phyloP scores from a whole-genome alignment of 352 stramenopile species.

The Aphanomyces euteiches region DNA sequence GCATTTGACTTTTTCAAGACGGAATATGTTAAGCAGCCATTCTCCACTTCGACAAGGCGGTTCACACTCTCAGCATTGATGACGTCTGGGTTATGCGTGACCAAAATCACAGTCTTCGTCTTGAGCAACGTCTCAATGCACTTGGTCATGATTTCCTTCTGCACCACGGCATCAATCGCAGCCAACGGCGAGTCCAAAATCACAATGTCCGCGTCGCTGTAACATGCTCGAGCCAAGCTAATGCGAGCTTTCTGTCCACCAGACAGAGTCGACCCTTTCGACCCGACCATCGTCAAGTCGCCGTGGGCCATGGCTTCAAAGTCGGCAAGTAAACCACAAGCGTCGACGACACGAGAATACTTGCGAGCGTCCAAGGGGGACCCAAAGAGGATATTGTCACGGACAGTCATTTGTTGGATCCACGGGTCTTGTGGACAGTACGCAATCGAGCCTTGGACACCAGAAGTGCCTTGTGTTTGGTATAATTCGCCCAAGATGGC shows the following conservation, averaged over 20 bases:
- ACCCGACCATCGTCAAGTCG: conserved; percentile 46
- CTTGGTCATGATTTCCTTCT: conserved; percentile 57
- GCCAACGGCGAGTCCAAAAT: conserved; percentile 53
- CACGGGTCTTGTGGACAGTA: conserved; percentile 92
- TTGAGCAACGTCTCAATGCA: conserved; percentile 50
- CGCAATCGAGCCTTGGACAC: conserved; percentile 44
- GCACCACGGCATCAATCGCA: conserved; percentile 54
- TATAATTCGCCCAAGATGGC: conserved; percentile 51
- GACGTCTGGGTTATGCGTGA: conserved; percentile 54
- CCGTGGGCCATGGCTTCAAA: conserved; percentile 38
- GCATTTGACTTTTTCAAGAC: too few species aligned
- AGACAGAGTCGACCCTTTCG: conserved; percentile 55
- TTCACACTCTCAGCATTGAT: conserved; percentile 46
- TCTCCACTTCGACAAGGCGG: conserved; percentile 19
- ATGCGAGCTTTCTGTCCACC: conserved; percentile 55
- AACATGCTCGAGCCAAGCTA: conserved; percentile 54
- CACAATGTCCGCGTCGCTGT: conserved; percentile 53
- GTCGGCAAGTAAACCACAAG: conserved; percentile 53
- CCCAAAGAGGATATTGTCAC: conserved; percentile 97
- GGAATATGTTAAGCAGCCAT: too few species aligned
- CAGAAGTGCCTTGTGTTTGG: conserved; percentile 40
- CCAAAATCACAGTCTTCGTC: conserved; percentile 50
- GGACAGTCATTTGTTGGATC: conserved; percentile 95
- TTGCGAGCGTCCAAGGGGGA: conserved; percentile 53
- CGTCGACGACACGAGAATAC: conserved; percentile 64